Evolutionary conservation across 768 basidiomycete species (phyloP), one percentile per base, ranked within the genome.

Genomic region (Panellus pusillus): DNA sequence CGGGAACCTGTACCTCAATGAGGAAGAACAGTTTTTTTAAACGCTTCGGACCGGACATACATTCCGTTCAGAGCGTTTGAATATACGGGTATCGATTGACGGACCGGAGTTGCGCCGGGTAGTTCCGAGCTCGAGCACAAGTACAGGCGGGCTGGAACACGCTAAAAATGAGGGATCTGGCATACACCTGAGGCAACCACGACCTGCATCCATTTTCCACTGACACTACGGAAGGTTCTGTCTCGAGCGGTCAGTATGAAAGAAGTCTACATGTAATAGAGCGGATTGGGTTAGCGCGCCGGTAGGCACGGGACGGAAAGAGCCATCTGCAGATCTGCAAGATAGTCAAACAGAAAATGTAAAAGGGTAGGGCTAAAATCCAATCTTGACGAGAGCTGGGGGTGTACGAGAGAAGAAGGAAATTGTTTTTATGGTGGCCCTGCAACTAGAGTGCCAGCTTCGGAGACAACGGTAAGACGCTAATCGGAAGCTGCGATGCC

Each of bases 401-500:
- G 9, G 41, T 20, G 49, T 52, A 53, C 50, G 58, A 60, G 54
- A 60, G 58, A 51, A 59, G 35, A 44, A 53, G 53, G 58, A 59
- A 59, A 59, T 59, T 41, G 53, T 9, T 8, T 49, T 52, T 57
- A 41, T 27, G 35, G 55, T 27, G 56, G 56, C 46, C 24, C 29
- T 44, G 29, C 11, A 46, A 70, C 70, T 74, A 64, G 68, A 64
- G 71, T 68, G 67, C 63, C 56, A 61, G 64, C 70, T 72, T 77
- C 73, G 66, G 54, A 66, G 60, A 60, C 71, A 70, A 76, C 73
- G 72, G 73, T 68, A 69, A 63, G 64, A 67, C 66, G 58, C 58
- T 65, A 72, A 70, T 71, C 69, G 65, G 72, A 72, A 63, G 66
- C 11, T 45, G 69, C 70, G 69, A 67, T 67, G 69, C 68, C 67